Percentiles rank a stretch among this genome's conserved stretches.
phyloP scores from a whole-genome alignment of 257 asterid genomes.

The Forsythia suspensa region DNA sequence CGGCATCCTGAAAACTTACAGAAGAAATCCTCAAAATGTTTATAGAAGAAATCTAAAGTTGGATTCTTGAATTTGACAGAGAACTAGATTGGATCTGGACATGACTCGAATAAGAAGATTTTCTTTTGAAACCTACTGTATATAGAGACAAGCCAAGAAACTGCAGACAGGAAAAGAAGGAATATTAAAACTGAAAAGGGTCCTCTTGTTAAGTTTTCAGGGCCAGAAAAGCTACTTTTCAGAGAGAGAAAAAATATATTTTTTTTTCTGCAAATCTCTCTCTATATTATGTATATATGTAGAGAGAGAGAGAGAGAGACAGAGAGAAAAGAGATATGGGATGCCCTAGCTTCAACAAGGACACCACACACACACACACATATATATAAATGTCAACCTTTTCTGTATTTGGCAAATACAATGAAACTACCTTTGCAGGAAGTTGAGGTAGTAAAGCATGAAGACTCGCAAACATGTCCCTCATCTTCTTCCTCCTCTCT shows the following conservation, averaged over 20 bases:
- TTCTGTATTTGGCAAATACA: background rate
- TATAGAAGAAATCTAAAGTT: background rate
- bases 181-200: background rate
- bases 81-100: background rate
- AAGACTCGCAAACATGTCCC: background rate
- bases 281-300: background rate
- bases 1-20: too few species aligned
- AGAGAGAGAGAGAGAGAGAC: background rate
- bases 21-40: background rate
- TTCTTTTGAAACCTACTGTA: background rate
- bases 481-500: constrained; percentile 7
- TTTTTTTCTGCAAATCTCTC: background rate
- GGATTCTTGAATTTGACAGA: background rate
- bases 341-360: background rate
- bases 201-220: background rate
- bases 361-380: background rate
- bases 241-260: background rate
- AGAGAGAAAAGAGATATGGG: background rate
- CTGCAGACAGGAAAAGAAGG: background rate
- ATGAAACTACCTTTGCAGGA: background rate
- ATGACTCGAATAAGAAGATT: background rate
- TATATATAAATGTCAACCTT: background rate
- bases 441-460: background rate
- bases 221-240: background rate
- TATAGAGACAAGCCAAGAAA: background rate